Conservation (phyloP, 108 stramenopile species). For the Schizochytrium sp. region DNA sequence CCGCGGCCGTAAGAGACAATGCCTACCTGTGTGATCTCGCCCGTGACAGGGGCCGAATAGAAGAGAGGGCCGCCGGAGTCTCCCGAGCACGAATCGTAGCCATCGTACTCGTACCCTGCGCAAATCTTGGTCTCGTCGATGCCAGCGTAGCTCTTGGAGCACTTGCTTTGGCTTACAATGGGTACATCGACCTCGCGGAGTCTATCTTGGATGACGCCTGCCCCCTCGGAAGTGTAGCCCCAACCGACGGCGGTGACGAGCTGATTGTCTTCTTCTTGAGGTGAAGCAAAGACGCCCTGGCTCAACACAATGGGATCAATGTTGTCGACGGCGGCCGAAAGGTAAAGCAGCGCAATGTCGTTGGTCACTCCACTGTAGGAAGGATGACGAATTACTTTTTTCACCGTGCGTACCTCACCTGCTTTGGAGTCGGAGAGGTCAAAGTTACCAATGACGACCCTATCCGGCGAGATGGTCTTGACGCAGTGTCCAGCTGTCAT, state of each 20-base stretch:
- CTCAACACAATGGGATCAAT: neutral
- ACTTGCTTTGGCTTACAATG: neutral
- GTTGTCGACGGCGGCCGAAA: neutral
- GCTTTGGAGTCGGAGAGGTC: neutral
- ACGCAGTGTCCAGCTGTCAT: constrained; percentile 14
- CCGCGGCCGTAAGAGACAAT: neutral
- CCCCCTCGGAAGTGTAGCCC: neutral
- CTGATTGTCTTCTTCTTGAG: neutral
- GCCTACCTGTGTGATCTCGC: neutral
- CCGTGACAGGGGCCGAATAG: neutral
- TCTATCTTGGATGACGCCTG: neutral
- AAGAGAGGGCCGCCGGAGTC: constrained; percentile 1
- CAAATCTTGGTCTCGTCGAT: neutral
- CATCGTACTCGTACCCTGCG: neutral
- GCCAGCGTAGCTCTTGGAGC: neutral
- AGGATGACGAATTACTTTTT: neutral
- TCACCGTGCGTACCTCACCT: neutral
- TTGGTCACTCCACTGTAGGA: neutral
- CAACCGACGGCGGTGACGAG: neutral
- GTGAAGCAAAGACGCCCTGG: neutral
- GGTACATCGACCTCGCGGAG: neutral
- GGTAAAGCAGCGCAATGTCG: neutral
- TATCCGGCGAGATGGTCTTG: neutral
- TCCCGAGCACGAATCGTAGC: neutral
- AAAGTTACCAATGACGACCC: neutral